These are phyloP conservation scores for Trametes elegans DNA, from an alignment of 768 basidiomycete species.

Conservation along the genomic window DNA sequence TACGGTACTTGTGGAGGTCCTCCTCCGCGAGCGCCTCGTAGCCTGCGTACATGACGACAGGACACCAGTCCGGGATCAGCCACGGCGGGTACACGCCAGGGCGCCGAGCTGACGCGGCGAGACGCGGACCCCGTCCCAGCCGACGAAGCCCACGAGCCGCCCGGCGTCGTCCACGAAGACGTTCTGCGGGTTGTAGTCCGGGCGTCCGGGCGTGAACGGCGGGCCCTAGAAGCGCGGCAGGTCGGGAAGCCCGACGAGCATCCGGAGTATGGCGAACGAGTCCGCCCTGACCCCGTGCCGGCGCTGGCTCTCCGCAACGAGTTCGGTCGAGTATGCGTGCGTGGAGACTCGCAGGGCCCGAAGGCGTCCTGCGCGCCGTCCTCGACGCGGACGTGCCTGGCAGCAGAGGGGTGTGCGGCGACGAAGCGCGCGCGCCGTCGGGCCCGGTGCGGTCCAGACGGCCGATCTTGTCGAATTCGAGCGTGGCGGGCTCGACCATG, in stretches of 20 bases:
- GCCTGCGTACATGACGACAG: not conserved
- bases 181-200: conserved; percentile 7
- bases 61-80: conserved; percentile 1
- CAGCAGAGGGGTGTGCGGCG: not conserved
- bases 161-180: conserved; percentile 9
- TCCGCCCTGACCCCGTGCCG: not conserved
- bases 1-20: not conserved
- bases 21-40: not conserved
- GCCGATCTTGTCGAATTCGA: conserved; percentile 10
- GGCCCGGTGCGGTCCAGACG: not conserved
- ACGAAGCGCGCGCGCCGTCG: not conserved
- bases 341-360: conserved; percentile 1
- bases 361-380: not conserved
- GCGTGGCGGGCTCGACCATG: conserved; percentile 3
- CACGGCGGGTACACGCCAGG: not conserved
- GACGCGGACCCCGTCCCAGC: conserved; percentile 1
- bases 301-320: not conserved
- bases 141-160: not conserved
- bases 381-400: not conserved
- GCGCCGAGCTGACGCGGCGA: not conserved
- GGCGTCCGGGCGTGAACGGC: conserved; percentile 1
- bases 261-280: not conserved
- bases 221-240: no score
- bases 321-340: not conserved
- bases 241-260: not conserved